Conservation (phyloP, 2,329 filamentous ascomycete genomes). For the Exserohilum turcica region DNA sequence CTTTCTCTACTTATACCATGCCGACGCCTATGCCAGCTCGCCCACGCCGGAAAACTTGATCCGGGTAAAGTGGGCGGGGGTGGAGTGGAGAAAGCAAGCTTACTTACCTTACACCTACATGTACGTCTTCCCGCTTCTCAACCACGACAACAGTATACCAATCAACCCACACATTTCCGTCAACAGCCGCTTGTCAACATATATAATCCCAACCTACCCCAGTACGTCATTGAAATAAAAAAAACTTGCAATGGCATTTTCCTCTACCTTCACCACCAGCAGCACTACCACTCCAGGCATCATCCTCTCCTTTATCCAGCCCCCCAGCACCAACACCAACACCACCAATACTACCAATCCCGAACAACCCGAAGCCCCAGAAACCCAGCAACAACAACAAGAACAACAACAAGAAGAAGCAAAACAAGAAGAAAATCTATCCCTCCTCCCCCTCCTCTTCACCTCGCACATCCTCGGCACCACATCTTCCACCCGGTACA, state of each 20-base stretch:
- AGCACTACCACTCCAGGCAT: neutral
- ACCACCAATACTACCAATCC: too few relatives aligned
- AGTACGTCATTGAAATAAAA: too few relatives aligned
- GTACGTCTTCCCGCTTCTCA: too few relatives aligned
- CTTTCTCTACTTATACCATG: too few relatives aligned
- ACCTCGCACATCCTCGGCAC: neutral
- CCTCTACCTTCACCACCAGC: neutral
- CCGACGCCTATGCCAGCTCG: neutral
- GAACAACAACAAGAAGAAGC: neutral
- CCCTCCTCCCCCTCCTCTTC: neutral
- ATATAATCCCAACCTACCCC: too few relatives aligned
- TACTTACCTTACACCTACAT: neutral
- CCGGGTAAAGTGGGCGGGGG: neutral
- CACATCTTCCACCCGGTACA: constrained; percentile 8
- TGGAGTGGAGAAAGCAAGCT: neutral
- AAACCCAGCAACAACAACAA: too few relatives aligned
- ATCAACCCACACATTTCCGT: neutral
- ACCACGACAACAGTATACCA: too few relatives aligned
- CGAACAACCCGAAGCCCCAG: too few relatives aligned
- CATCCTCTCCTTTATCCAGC: constrained; percentile 4
- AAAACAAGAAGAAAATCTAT: neutral
- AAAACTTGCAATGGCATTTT: too few relatives aligned
- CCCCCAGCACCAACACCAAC: too few relatives aligned
- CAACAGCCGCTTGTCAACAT: too few relatives aligned
- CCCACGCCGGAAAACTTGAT: neutral